These are phyloP conservation scores for Dittrichia graveolens DNA, from an alignment of 129 eudicot genomes.

Conservation along the genomic window DNA sequence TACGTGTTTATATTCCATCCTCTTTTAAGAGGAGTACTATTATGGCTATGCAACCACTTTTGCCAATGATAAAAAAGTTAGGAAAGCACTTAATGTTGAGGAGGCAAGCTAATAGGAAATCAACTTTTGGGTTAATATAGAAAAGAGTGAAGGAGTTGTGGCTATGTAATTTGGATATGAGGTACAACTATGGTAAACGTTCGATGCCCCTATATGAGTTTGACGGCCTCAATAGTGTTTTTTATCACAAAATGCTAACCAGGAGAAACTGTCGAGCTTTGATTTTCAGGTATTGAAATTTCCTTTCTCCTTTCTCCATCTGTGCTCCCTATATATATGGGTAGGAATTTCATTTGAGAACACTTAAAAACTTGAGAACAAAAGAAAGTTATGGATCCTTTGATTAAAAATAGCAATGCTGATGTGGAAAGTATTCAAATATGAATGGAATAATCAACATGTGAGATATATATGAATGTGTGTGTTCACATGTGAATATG, in stretches of 20 bases:
- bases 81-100: not conserved
- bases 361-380: no score
- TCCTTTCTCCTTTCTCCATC: not conserved
- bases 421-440: no score
- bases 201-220: conserved; percentile 20
- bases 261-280: conserved; percentile 31
- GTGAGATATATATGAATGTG: no score
- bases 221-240: conserved; percentile 18
- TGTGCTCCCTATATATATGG: not conserved
- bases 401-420: no score
- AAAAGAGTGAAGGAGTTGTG: conserved; percentile 14
- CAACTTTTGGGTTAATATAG: not conserved
- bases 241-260: conserved; percentile 25
- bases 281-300: conserved; percentile 25
- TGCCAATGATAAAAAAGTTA: not conserved
- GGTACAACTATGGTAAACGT: conserved; percentile 19
- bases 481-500: no score
- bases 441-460: no score
- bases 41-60: conserved; percentile 11
- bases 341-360: no score
- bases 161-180: conserved; percentile 26
- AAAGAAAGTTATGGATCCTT: no score
- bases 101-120: not conserved
- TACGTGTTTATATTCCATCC: not conserved
- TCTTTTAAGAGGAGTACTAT: conserved; percentile 6